phyloP scores from a whole-genome alignment of 2,329 filamentous ascomycete species.

The Leptographium procerum region DNA sequence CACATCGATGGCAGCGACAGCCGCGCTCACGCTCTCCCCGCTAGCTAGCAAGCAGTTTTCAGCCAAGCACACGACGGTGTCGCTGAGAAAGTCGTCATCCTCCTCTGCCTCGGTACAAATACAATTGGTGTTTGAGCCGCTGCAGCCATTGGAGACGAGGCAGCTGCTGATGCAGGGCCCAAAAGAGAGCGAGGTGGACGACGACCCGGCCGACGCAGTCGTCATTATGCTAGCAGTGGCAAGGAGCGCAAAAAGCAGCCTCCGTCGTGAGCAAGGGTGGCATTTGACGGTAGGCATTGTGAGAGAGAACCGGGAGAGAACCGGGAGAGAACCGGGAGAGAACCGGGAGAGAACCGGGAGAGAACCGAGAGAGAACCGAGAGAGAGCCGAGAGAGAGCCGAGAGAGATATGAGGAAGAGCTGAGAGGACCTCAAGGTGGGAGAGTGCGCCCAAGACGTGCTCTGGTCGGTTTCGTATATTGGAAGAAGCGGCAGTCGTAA shows the following conservation, averaged over 20 bases:
- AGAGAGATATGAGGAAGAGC: too few relatives aligned
- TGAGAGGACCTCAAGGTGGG: too few relatives aligned
- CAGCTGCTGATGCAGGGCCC: conserved; percentile 10
- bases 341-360: too few relatives aligned
- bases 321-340: too few relatives aligned
- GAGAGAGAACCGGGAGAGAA: background rate
- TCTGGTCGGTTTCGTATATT: background rate
- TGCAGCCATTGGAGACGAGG: conserved; percentile 9
- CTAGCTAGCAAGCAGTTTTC: conserved; percentile 7
- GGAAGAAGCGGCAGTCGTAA: background rate
- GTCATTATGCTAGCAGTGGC: background rate
- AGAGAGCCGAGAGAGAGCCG: too few relatives aligned
- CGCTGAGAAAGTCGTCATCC: conserved; percentile 7
- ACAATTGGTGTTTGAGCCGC: conserved; percentile 5
- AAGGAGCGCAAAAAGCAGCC: background rate
- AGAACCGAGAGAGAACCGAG: too few relatives aligned
- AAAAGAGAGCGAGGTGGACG: conserved; percentile 4
- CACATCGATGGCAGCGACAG: conserved; percentile 4
- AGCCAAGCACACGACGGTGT: conserved; percentile 9
- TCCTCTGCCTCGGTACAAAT: conserved; percentile 8
- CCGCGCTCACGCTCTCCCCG: background rate
- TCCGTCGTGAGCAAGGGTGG: background rate
- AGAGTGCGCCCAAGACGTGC: too few relatives aligned
- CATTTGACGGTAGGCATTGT: background rate
- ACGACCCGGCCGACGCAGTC: background rate